These are phyloP conservation scores for Scheffersomyces coipomensis DNA, from an alignment of 805 yeast genomes.

Conservation along the genomic window DNA sequence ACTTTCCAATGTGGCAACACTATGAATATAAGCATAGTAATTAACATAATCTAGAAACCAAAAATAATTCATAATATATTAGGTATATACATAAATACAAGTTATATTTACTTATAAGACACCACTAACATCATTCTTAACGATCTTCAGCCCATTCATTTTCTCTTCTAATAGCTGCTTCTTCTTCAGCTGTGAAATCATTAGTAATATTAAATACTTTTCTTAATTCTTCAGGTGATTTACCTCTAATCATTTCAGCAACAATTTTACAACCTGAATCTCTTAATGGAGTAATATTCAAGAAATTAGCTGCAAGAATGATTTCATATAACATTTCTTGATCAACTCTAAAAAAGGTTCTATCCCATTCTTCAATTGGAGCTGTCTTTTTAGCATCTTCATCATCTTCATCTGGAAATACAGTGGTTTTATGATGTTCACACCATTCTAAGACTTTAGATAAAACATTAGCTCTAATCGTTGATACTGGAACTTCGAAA, in stretches of 20 bases:
- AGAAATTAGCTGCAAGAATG: constrained; percentile 76
- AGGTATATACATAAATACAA: neutral
- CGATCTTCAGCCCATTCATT: constrained; percentile 92
- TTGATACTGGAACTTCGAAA: constrained; percentile 84
- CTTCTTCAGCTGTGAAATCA: constrained; percentile 85
- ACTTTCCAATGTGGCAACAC: no score
- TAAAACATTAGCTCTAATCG: constrained; percentile 82
- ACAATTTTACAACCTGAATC: constrained; percentile 81
- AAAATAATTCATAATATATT: neutral
- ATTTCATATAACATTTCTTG: constrained; percentile 85
- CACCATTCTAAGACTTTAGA: constrained; percentile 96
- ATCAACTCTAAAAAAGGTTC: constrained; percentile 88
- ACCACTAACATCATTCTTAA: constrained; percentile 19
- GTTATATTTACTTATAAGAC: neutral
- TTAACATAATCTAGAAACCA: no score
- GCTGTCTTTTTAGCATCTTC: constrained; percentile 84
- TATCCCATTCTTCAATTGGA: constrained; percentile 95
- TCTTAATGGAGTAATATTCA: constrained; percentile 70
- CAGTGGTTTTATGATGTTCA: constrained; percentile 84
- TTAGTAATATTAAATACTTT: constrained; percentile 77
- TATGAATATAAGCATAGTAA: no score
- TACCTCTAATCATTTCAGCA: constrained; percentile 81
- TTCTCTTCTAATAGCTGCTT: constrained; percentile 82
- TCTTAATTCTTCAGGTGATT: constrained; percentile 77
- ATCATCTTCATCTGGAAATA: constrained; percentile 74